Evolutionary conservation across 495 filamentous ascomycete species (phyloP).

Genomic region (Tricharina praecox): DNA sequence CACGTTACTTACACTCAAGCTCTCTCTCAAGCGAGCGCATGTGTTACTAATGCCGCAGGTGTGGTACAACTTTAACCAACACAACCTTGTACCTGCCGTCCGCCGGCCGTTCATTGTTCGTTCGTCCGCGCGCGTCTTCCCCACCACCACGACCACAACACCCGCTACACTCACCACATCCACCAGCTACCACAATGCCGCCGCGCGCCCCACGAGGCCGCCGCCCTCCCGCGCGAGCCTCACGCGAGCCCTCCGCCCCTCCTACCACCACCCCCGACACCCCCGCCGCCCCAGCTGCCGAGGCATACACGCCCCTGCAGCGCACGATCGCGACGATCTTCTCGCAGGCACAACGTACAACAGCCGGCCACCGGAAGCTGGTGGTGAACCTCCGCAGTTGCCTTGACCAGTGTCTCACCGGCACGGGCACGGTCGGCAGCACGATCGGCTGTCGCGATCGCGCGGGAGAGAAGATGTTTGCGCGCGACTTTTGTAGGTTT

Average conservation of each 20-base stretch:
- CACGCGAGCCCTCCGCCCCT: neutral
- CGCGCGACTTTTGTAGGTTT: slow-evolving; percentile 64
- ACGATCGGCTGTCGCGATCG: slow-evolving; percentile 24
- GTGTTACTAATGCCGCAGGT: too few species aligned
- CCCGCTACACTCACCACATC: too few species aligned
- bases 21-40: too few species aligned
- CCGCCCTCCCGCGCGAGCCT: neutral
- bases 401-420: slow-evolving; percentile 76
- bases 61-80: too few species aligned
- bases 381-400: slow-evolving; percentile 70
- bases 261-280: neutral
- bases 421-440: slow-evolving; percentile 29
- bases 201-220: neutral
- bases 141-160: too few species aligned
- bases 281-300: slow-evolving; percentile 3
- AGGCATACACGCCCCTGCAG: slow-evolving; percentile 16
- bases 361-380: slow-evolving; percentile 76
- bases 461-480: slow-evolving; percentile 69
- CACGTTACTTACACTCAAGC: too few species aligned
- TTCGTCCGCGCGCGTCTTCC: too few species aligned
- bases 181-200: too few species aligned
- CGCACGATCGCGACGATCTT: slow-evolving; percentile 39
- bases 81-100: too few species aligned
- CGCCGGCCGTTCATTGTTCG: too few species aligned
- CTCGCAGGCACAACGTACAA: slow-evolving; percentile 70